A percentile compares a stretch with the other conserved stretches of the same genome.
Evolutionary conservation across 1,284 basidiomycete species (phyloP).

Genomic region (Ceratobasidium sp.): DNA sequence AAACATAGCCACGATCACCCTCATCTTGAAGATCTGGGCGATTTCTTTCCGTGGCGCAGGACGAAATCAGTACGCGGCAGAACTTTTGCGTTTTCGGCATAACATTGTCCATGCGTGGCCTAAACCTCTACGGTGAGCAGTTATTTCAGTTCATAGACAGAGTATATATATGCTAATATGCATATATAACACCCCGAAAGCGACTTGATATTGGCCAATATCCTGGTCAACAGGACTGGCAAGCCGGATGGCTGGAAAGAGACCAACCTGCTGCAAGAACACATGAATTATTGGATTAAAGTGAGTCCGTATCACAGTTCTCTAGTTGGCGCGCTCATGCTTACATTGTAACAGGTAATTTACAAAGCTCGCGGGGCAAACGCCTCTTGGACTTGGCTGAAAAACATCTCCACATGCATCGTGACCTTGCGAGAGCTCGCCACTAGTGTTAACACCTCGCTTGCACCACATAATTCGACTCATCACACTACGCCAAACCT

Average conservation of each 20-base stretch:
- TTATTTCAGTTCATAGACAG: too few relatives aligned
- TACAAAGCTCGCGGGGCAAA: slow-evolving; percentile 10
- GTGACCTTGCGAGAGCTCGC: not conserved
- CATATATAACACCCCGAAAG: too few relatives aligned
- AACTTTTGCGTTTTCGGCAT: slow-evolving; percentile 6
- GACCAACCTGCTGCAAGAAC: not conserved
- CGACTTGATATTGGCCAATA: not conserved
- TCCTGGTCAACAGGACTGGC: slow-evolving; percentile 5
- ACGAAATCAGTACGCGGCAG: slow-evolving; percentile 4
- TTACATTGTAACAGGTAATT: not conserved
- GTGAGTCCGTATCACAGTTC: too few relatives aligned
- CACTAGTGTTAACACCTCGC: slow-evolving; percentile 4
- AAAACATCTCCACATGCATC: slow-evolving; percentile 12
- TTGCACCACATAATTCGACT: slow-evolving; percentile 16
- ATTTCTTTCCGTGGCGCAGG: not conserved
- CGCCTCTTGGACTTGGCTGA: slow-evolving; percentile 7
- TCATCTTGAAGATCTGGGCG: slow-evolving; percentile 1
- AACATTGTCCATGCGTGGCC: slow-evolving; percentile 28
- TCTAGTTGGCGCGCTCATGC: too few relatives aligned
- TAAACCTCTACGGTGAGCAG: slow-evolving; percentile 10
- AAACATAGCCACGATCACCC: slow-evolving; percentile 8
- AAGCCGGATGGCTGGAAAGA: slow-evolving; percentile 5
- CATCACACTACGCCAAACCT: slow-evolving; percentile 9
- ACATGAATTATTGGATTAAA: slow-evolving; percentile 12
- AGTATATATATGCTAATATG: too few relatives aligned